These are phyloP conservation scores for Clitopilus passeckerianus DNA, from an alignment of 768 basidiomycete species.

Conservation along the genomic window DNA sequence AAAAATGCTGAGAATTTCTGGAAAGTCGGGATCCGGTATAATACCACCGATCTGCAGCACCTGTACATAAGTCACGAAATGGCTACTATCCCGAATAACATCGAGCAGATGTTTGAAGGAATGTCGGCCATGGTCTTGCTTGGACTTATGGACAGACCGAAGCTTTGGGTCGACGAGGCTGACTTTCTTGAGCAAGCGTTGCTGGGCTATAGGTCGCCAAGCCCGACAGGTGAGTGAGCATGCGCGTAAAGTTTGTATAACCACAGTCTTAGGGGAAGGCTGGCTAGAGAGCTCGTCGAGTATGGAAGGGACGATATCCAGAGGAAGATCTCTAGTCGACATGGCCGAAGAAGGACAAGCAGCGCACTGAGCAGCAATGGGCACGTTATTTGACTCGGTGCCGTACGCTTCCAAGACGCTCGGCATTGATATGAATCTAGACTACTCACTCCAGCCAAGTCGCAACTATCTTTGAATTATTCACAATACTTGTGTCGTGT, in stretches of 20 bases:
- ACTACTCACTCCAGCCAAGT: too few species aligned
- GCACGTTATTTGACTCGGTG: too few species aligned
- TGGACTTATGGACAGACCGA: background rate
- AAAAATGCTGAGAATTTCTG: background rate
- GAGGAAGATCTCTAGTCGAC: too few species aligned
- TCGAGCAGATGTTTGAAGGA: background rate
- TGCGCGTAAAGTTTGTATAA: background rate
- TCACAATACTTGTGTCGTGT: too few species aligned
- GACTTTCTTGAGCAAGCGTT: background rate
- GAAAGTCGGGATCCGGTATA: background rate
- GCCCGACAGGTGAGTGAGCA: background rate
- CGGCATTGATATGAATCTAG: too few species aligned
- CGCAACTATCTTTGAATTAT: too few species aligned
- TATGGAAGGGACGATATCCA: too few species aligned
- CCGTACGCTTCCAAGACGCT: too few species aligned
- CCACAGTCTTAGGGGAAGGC: background rate
- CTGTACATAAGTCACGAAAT: background rate
- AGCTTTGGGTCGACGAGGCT: background rate
- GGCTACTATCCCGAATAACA: background rate
- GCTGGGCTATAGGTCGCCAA: background rate
- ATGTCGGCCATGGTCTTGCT: background rate
- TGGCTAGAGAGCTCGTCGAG: background rate
- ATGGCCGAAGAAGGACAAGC: too few species aligned
- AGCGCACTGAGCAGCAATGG: too few species aligned
- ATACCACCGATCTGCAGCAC: background rate